These are phyloP conservation scores for Colletotrichum agaves DNA, from an alignment of 2,329 filamentous ascomycete species.

Conservation along the genomic window DNA sequence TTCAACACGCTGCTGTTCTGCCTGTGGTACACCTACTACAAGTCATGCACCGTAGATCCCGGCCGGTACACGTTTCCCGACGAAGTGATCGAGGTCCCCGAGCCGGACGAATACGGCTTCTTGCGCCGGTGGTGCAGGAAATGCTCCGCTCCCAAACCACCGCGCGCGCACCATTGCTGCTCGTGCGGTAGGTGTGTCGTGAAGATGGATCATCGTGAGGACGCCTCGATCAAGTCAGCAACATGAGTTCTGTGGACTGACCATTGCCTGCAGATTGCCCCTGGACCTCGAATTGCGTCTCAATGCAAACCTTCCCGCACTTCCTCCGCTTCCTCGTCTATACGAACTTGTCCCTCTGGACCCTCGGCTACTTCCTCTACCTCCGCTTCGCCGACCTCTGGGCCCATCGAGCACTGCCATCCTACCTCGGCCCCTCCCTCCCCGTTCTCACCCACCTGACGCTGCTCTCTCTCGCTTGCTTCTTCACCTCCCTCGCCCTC, in stretches of 20 bases:
- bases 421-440: slow-evolving; percentile 77
- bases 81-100: slow-evolving; percentile 46
- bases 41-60: slow-evolving; percentile 66
- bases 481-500: slow-evolving; percentile 70
- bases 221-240: neutral
- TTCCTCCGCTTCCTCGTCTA: slow-evolving; percentile 83
- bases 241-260: neutral
- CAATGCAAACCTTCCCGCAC: slow-evolving; percentile 82
- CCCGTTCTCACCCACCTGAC: slow-evolving; percentile 70
- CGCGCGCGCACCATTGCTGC: slow-evolving; percentile 84
- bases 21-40: slow-evolving; percentile 77
- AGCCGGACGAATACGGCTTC: slow-evolving; percentile 43
- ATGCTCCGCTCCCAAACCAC: slow-evolving; percentile 79
- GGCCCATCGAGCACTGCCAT: slow-evolving; percentile 72
- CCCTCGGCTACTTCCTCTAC: slow-evolving; percentile 69
- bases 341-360: slow-evolving; percentile 72
- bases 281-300: slow-evolving; percentile 87
- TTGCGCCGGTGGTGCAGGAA: slow-evolving; percentile 75
- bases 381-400: slow-evolving; percentile 70
- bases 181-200: slow-evolving; percentile 79
- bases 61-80: slow-evolving; percentile 63
- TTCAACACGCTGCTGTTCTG: slow-evolving; percentile 75
- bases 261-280: slow-evolving; percentile 77
- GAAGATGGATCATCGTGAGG: slow-evolving; percentile 49
- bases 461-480: slow-evolving; percentile 66